A percentile compares a stretch with the other conserved stretches of the same genome.
These are phyloP conservation scores for Penicillium sp. DNA, from an alignment of 2,329 filamentous ascomycete genomes.

Conservation along the genomic window DNA sequence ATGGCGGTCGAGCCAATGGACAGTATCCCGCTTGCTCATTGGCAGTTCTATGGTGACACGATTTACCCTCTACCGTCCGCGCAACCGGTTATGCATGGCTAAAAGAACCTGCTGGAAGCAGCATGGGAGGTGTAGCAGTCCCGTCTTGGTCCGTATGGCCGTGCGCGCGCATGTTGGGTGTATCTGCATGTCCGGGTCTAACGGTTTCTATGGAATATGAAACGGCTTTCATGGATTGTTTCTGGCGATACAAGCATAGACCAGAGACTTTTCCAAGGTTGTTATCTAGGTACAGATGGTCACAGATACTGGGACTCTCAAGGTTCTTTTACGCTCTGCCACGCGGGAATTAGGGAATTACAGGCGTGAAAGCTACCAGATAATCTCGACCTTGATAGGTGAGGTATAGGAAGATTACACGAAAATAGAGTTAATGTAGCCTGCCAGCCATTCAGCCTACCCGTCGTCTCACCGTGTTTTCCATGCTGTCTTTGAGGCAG, in stretches of 20 bases:
- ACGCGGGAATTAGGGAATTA: slow-evolving; percentile 5
- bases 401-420: slow-evolving; percentile 14
- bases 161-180: slow-evolving; percentile 7
- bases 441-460: slow-evolving; percentile 14
- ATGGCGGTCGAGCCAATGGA: slow-evolving; percentile 15
- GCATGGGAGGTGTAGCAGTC: slow-evolving; percentile 16
- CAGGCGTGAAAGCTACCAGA: neutral
- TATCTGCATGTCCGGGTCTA: slow-evolving; percentile 7
- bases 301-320: neutral
- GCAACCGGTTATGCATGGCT: slow-evolving; percentile 20
- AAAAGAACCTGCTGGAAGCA: slow-evolving; percentile 13
- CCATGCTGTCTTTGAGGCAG: neutral
- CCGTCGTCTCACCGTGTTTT: slow-evolving; percentile 7
- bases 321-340: neutral
- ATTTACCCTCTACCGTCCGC: slow-evolving; percentile 13
- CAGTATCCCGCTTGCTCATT: slow-evolving; percentile 7
- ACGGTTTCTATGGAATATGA: too few species aligned
- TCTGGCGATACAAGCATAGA: neutral
- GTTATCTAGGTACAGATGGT: neutral
- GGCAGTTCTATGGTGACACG: slow-evolving; percentile 20
- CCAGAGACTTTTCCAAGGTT: neutral
- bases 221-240: neutral
- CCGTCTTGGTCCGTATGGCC: slow-evolving; percentile 20
- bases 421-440: slow-evolving; percentile 21
- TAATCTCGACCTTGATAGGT: slow-evolving; percentile 2